These are phyloP conservation scores for Cutaneotrichosporon cyanovorans DNA, from an alignment of 1,284 basidiomycete genomes.

Conservation along the genomic window DNA sequence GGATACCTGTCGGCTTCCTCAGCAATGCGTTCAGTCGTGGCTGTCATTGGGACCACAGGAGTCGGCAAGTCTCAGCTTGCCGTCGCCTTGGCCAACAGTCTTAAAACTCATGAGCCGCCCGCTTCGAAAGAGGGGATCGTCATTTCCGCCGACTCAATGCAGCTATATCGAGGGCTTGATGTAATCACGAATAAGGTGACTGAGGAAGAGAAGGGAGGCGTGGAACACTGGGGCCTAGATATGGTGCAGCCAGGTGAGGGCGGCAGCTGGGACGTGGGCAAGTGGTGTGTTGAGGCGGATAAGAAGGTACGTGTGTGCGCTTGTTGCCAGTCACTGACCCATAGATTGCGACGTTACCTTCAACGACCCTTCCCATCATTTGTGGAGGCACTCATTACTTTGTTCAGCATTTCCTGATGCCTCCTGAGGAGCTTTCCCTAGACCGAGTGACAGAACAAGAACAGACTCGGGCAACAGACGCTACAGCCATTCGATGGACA, in stretches of 20 bases:
- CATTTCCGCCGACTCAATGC: conserved; percentile 97
- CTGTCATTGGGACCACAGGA: conserved; percentile 89
- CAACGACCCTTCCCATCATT: conserved; percentile 62
- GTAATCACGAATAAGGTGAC: conserved; percentile 94
- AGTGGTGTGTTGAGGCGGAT: conserved; percentile 69
- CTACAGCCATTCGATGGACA: conserved; percentile 24
- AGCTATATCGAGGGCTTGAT: conserved; percentile 89
- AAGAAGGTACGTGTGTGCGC: conserved; percentile 52
- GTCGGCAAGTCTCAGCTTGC: conserved; percentile 94
- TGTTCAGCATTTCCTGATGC: conserved; percentile 72
- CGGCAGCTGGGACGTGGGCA: conserved; percentile 62
- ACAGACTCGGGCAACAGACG: not conserved
- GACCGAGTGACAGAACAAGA: conserved; percentile 14
- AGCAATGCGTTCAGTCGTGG: conserved; percentile 46
- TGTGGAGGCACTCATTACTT: conserved; percentile 97
- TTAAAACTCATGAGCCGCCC: not conserved
- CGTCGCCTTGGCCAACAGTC: conserved; percentile 67
- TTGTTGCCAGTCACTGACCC: not conserved
- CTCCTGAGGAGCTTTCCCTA: conserved; percentile 60
- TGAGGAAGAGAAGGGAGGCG: conserved; percentile 62
- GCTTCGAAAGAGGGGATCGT: conserved; percentile 45
- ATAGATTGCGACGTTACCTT: conserved; percentile 1
- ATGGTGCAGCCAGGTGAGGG: conserved; percentile 78
- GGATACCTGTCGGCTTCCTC: not conserved
- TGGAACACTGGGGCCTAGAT: conserved; percentile 83